phyloP scores from a whole-genome alignment of 2,329 filamentous ascomycete genomes.

The Aspergillus ochraceoroseus region DNA sequence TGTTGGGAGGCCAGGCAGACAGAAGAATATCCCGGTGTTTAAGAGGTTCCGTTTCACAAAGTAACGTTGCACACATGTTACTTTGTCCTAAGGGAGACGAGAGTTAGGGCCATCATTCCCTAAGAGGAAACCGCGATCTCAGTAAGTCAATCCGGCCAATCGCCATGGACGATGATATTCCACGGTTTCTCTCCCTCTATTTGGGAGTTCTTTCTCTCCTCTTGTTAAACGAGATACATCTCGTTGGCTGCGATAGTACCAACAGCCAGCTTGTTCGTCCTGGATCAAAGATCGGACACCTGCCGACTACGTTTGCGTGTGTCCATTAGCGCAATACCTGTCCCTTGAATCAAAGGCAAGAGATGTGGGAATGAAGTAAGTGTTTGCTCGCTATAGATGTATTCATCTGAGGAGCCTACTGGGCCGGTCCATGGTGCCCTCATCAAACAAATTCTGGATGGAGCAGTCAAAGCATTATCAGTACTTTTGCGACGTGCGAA shows the following conservation, averaged over 20 bases:
- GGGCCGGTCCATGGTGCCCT: conserved; percentile 22
- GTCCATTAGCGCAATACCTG: conserved; percentile 20
- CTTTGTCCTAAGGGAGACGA: conserved; percentile 30
- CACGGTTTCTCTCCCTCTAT: conserved; percentile 5
- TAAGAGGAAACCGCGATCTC: conserved; percentile 21
- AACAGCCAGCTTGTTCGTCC: neutral
- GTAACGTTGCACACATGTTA: conserved; percentile 37
- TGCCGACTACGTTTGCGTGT: conserved; percentile 33
- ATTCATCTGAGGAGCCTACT: conserved; percentile 22
- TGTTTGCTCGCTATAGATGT: conserved; percentile 29
- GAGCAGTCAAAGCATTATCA: conserved; percentile 22
- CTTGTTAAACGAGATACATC: conserved; percentile 9
- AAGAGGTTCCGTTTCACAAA: conserved; percentile 36
- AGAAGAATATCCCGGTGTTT: conserved; percentile 26
- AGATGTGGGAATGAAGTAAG: conserved; percentile 14
- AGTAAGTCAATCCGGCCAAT: conserved; percentile 25
- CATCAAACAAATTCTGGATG: conserved; percentile 24
- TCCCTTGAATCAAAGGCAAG: conserved; percentile 11
- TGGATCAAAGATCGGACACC: conserved; percentile 17
- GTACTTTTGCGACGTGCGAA: conserved; percentile 19
- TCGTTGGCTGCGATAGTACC: conserved; percentile 1
- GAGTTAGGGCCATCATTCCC: conserved; percentile 22
- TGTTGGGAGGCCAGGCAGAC: conserved; percentile 24
- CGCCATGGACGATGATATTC: conserved; percentile 3
- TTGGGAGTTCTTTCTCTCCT: conserved; percentile 7